Conservation (phyloP, 768 basidiomycete genomes). For the Coprinopsis marcescibilis region DNA sequence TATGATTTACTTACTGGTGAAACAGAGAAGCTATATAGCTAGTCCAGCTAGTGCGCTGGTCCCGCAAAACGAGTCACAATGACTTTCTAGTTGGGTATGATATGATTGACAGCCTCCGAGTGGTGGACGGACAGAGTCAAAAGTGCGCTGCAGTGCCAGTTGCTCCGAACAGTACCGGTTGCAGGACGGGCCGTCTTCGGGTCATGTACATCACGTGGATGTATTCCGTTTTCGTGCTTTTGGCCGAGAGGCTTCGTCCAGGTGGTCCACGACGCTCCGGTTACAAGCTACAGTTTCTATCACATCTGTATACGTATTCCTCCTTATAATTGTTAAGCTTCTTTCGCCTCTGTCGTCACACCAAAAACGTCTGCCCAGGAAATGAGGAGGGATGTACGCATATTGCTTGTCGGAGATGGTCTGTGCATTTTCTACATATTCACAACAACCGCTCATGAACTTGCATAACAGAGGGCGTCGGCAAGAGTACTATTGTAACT, state of each 20-base stretch:
- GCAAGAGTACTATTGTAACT: slow-evolving; percentile 96
- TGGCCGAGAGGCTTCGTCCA: slow-evolving; percentile 7
- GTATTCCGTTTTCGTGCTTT: slow-evolving; percentile 2
- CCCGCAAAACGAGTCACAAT: too few relatives aligned
- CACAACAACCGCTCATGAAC: slow-evolving; percentile 11
- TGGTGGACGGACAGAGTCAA: too few relatives aligned
- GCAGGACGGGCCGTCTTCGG: too few relatives aligned
- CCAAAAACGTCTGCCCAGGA: slow-evolving; percentile 11
- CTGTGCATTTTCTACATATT: slow-evolving; percentile 21
- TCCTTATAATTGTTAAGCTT: neutral
- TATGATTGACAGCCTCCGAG: too few relatives aligned
- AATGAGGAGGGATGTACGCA: slow-evolving; percentile 92
- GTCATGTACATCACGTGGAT: slow-evolving; percentile 1
- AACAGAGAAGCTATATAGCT: too few relatives aligned
- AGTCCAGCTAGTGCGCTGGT: too few relatives aligned
- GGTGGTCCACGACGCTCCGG: neutral
- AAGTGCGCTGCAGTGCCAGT: too few relatives aligned
- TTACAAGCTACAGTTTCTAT: too few relatives aligned
- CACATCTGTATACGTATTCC: neutral
- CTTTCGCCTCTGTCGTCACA: neutral
- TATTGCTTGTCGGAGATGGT: slow-evolving; percentile 94
- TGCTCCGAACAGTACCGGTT: too few relatives aligned
- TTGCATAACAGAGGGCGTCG: slow-evolving; percentile 74
- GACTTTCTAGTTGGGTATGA: too few relatives aligned
- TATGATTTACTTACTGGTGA: too few relatives aligned